Evolutionary conservation across 179 eudicot species (phyloP).

Genomic region (Heliamphora pulchella): DNA sequence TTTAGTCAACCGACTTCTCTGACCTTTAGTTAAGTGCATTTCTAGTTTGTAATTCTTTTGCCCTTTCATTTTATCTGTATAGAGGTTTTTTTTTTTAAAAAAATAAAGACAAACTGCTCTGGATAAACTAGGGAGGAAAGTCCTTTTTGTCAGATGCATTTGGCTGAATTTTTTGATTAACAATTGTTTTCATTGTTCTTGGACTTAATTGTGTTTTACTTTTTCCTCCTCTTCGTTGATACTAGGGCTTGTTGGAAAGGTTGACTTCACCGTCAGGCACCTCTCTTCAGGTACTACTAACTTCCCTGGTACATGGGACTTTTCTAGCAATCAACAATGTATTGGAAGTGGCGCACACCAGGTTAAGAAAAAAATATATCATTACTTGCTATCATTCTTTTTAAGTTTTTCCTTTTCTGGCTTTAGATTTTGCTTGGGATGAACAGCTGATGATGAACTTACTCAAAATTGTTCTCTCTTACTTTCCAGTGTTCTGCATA

Average conservation of each 20-base stretch:
- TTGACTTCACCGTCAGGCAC: constrained; percentile 94
- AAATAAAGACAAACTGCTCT: too few relatives aligned
- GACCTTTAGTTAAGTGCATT: not conserved
- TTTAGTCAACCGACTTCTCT: not conserved
- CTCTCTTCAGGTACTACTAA: constrained; percentile 58
- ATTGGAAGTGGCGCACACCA: constrained; percentile 44
- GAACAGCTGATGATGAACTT: not conserved
- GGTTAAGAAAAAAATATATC: constrained; percentile 29
- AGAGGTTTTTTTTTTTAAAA: too few relatives aligned
- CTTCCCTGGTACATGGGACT: constrained; percentile 61
- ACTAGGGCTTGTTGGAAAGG: constrained; percentile 81
- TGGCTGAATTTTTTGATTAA: not conserved
- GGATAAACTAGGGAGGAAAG: not conserved
- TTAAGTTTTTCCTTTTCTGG: not conserved
- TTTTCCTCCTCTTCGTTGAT: constrained; percentile 1
- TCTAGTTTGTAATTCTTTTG: not conserved
- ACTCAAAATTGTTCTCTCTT: constrained; percentile 14
- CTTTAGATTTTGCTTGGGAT: constrained; percentile 1
- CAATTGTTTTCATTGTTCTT: not conserved
- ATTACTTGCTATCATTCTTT: not conserved
- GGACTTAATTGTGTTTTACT: not conserved
- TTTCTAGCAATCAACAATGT: constrained; percentile 61
- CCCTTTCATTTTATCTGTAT: constrained; percentile 1
- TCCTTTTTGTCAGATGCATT: not conserved
- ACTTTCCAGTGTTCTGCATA: constrained; percentile 73